These are phyloP conservation scores for Phialocephala sp. DNA, from an alignment of 2,329 filamentous ascomycete genomes.

Conservation along the genomic window DNA sequence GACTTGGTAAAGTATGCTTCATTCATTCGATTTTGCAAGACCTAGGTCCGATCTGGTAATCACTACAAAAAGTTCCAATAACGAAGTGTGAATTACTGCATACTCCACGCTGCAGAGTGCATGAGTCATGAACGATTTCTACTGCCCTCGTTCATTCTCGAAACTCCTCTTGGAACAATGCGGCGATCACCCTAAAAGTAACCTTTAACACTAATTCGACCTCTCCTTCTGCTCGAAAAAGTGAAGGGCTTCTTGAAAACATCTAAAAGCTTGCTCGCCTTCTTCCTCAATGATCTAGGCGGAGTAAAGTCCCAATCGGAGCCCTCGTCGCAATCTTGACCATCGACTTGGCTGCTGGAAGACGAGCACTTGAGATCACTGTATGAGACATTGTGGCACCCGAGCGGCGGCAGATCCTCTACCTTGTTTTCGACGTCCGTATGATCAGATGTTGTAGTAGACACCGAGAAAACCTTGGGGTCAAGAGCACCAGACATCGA, in stretches of 20 bases:
- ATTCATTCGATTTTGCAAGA: background rate
- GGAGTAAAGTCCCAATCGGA: constrained; percentile 7
- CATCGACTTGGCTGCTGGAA: constrained; percentile 1
- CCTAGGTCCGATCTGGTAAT: background rate
- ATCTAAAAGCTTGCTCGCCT: constrained; percentile 24
- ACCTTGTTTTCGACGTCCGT: background rate
- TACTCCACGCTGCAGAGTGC: background rate
- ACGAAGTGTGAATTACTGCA: background rate
- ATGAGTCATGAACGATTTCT: too few species aligned
- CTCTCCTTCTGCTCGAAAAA: constrained; percentile 9
- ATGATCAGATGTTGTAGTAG: background rate
- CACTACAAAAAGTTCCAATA: background rate
- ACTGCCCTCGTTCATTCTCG: background rate
- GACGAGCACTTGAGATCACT: background rate
- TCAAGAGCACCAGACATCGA: too few species aligned
- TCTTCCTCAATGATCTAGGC: constrained; percentile 19
- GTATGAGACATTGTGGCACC: background rate
- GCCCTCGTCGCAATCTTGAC: background rate
- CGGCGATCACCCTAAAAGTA: background rate
- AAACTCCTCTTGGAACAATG: background rate
- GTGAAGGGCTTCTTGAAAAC: constrained; percentile 13
- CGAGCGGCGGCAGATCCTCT: background rate
- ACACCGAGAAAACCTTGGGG: too few species aligned
- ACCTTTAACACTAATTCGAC: background rate
- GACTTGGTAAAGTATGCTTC: background rate